Evolutionary conservation across 2,329 filamentous ascomycete genomes (phyloP).

Genomic region (Fusarium verrucosum): DNA sequence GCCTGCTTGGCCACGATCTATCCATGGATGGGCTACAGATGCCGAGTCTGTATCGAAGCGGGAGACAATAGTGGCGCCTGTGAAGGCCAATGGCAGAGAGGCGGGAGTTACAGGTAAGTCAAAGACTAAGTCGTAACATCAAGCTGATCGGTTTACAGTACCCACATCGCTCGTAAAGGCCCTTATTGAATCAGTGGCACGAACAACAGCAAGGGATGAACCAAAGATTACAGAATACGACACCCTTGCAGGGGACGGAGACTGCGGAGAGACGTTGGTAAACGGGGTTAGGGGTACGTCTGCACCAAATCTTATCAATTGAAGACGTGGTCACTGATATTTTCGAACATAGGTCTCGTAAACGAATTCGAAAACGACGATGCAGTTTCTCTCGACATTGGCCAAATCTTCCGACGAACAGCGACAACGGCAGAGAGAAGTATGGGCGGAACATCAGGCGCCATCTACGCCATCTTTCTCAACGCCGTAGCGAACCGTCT

Average conservation of each 20-base stretch:
- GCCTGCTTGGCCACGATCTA: slow-evolving; percentile 38
- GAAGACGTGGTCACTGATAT: background rate
- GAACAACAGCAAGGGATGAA: slow-evolving; percentile 52
- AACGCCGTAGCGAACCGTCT: slow-evolving; percentile 68
- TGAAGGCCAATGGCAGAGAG: slow-evolving; percentile 18
- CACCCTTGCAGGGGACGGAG: slow-evolving; percentile 49
- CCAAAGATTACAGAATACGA: slow-evolving; percentile 46
- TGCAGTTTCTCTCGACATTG: slow-evolving; percentile 30
- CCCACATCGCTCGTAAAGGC: slow-evolving; percentile 30
- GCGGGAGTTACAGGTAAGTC: slow-evolving; percentile 34
- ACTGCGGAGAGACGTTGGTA: slow-evolving; percentile 48
- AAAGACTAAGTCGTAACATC: background rate
- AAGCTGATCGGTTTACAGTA: slow-evolving; percentile 14
- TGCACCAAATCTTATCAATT: background rate
- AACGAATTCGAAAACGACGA: slow-evolving; percentile 37
- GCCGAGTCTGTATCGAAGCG: slow-evolving; percentile 21
- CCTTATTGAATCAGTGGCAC: slow-evolving; percentile 33
- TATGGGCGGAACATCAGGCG: slow-evolving; percentile 82
- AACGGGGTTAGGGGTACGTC: slow-evolving; percentile 37
- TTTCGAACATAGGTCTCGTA: slow-evolving; percentile 28
- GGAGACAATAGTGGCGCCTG: slow-evolving; percentile 5
- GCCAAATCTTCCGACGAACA: slow-evolving; percentile 36
- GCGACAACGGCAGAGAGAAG: slow-evolving; percentile 59
- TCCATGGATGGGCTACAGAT: slow-evolving; percentile 36
- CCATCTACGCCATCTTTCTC: slow-evolving; percentile 79